Evolutionary conservation across 306 rosid genomes (phyloP).

Genomic region (Prunus davidiana): DNA sequence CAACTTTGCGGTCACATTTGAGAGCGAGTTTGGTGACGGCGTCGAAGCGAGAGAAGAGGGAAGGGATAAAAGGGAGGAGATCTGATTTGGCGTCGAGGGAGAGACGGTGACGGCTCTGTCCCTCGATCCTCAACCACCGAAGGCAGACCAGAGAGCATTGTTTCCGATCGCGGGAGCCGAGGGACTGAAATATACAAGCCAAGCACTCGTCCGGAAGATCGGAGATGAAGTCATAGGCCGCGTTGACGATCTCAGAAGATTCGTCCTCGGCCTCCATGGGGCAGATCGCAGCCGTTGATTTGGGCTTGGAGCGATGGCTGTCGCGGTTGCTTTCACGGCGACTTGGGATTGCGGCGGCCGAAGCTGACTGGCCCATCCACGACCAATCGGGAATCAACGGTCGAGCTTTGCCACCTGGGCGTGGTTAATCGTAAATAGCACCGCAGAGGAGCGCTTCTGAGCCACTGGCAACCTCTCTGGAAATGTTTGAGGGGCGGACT

Average conservation of each 20-base stretch:
- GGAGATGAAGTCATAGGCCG: conserved; percentile 52
- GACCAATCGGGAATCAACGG: conserved; percentile 20
- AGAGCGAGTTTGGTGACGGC: conserved; percentile 86
- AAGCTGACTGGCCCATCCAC: conserved; percentile 94
- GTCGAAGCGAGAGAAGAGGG: conserved; percentile 81
- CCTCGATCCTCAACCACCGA: conserved; percentile 85
- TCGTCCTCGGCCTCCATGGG: conserved; percentile 41
- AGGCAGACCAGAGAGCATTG: conserved; percentile 84
- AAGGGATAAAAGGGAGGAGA: conserved; percentile 43
- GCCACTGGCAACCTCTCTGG: neutral
- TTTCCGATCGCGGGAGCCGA: conserved; percentile 74
- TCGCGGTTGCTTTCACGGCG: conserved; percentile 46
- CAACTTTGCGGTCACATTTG: conserved; percentile 86
- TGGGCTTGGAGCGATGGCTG: conserved; percentile 42
- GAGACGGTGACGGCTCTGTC: conserved; percentile 89
- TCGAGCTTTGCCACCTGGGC: conserved; percentile 21
- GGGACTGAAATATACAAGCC: conserved; percentile 75
- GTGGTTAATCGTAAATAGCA: conserved; percentile 7
- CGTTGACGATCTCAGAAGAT: conserved; percentile 11
- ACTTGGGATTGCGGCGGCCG: conserved; percentile 49
- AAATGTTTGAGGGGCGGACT: conserved; percentile 39
- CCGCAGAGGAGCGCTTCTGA: conserved; percentile 5
- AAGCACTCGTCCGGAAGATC: conserved; percentile 88
- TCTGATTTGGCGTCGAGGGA: conserved; percentile 73
- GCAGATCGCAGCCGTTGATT: conserved; percentile 52